phyloP scores from a whole-genome alignment of 352 stramenopile genomes.

The Phytophthora pseudosyringae region DNA sequence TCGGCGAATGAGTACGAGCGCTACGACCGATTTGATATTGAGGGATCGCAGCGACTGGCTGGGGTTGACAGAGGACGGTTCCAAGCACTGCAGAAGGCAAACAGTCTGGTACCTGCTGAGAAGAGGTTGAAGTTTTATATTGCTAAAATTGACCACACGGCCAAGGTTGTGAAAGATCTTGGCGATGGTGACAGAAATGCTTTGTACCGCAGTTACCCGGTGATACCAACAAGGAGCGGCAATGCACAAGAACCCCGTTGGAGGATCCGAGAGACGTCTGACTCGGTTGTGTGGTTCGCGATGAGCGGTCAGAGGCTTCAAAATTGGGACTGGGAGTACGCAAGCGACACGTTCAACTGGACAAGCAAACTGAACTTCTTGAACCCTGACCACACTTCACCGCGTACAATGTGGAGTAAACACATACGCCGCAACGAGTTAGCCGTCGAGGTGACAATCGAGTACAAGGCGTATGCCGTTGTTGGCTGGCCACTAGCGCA shows the following conservation, averaged over 20 bases:
- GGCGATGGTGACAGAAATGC: not conserved
- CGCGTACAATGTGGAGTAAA: conserved; percentile 7
- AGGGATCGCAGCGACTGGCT: not conserved
- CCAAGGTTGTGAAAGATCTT: conserved; percentile 2
- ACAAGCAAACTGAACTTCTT: conserved; percentile 7
- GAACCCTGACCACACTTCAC: conserved; percentile 2
- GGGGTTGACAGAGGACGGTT: conserved; percentile 5
- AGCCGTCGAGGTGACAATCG: not conserved
- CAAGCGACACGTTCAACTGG: conserved; percentile 1
- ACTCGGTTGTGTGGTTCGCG: conserved; percentile 4
- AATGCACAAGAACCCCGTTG: not conserved
- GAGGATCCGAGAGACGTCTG: not conserved
- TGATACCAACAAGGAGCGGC: not conserved
- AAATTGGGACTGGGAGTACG: not conserved
- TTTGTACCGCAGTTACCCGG: conserved; percentile 1
- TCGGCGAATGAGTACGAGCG: not conserved
- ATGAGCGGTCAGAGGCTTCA: not conserved
- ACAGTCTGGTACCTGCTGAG: not conserved
- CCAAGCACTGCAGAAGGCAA: conserved; percentile 14
- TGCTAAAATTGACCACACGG: conserved; percentile 4
- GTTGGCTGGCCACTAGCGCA: conserved; percentile 5
- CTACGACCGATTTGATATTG: not conserved
- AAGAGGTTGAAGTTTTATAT: conserved; percentile 19
- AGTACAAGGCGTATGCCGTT: conserved; percentile 5
- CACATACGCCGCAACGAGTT: not conserved